Base-by-base conservation (phyloP, 2,329 filamentous ascomycete genomes). In the Myrmaecium sp. region DNA sequence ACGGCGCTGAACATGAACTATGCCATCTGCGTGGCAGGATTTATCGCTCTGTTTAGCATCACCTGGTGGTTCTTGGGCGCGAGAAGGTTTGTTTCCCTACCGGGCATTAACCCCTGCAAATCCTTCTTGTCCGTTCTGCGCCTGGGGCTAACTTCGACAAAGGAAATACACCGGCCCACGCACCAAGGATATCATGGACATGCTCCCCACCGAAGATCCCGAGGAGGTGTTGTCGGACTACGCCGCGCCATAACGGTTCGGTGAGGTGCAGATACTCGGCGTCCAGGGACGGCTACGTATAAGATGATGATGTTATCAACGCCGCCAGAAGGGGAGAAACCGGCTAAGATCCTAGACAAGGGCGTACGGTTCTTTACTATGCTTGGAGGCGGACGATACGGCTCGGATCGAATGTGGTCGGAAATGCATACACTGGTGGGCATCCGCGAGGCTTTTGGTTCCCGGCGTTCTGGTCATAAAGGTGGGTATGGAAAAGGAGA, bases 101-200 rank as follows among this genome's bases (percentile, higher is more conserved):
- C 12, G 13, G 6, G 8, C 22, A 8, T 24, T 12, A 14, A 24
- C 8, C 20, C n/a, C 5, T 7, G 20, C n/a, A 8, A 21, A 21
- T 3, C 13, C 20, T n/a, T 16, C 17, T 27, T 10, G 10, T 10
- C 14, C 23, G 12, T 11, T 18, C n/a, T n/a, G n/a, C n/a, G n/a
- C n/a, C n/a, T n/a, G n/a, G n/a, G 11, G 22, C 27, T 29, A 29
- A 29, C 17, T 11, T n/a, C 12, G 15, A n/a, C 14, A 28, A 28
- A 66, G 63, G 31, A 65, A 58, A 36, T 73, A 73, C 39, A 68
- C 55, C 4, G 68, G 68, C 1, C 68, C 68, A 12, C 58, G 62
- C 18, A 71, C 67, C 4, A 64, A 58, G 28, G 64, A 69, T 26
- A 54, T 61, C 6, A 51, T 60, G 31, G 45, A 52, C 19, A 40